Evolutionary conservation across 805 yeast species (phyloP).

Genomic region (Lachancea quebecensis): DNA sequence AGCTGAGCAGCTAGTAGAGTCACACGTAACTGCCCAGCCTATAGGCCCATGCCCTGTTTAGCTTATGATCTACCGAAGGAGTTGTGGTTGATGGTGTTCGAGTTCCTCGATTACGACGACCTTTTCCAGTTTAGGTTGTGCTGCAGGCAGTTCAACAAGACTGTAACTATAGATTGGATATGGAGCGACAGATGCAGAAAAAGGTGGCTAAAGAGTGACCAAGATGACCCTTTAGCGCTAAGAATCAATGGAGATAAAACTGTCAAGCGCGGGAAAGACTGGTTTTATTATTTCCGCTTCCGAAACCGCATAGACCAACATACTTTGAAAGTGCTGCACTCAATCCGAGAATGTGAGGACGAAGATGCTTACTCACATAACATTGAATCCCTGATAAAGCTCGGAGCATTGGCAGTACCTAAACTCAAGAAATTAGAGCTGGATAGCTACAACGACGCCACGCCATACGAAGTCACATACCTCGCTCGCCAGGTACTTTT

Average conservation of each 20-base stretch:
- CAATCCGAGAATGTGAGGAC: conserved; percentile 1
- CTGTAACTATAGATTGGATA: conserved; percentile 8
- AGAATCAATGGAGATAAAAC: neutral
- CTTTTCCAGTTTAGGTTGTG: conserved; percentile 11
- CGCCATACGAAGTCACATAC: conserved; percentile 10
- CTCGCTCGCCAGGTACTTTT: conserved; percentile 12
- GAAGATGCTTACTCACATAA: conserved; percentile 3
- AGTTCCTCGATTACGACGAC: conserved; percentile 9
- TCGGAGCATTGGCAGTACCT: conserved; percentile 11
- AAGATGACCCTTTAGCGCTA: conserved; percentile 4
- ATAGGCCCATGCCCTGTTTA: neutral
- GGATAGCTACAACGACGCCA: conserved; percentile 3
- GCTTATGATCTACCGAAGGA: conserved; percentile 12
- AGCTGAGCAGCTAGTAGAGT: no score
- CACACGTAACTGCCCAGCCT: neutral
- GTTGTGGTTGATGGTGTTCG: conserved; percentile 15
- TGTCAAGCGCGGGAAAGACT: conserved; percentile 4
- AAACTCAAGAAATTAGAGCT: conserved; percentile 6
- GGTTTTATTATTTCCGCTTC: conserved; percentile 10
- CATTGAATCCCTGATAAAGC: conserved; percentile 6
- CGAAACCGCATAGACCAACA: conserved; percentile 11
- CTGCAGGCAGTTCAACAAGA: conserved; percentile 8
- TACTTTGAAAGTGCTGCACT: conserved; percentile 1
- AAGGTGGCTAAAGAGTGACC: conserved; percentile 13
- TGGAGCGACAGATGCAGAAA: conserved; percentile 16